Base-by-base conservation (phyloP, 2,329 filamentous ascomycete genomes). In the Calonectria ilicicola region DNA sequence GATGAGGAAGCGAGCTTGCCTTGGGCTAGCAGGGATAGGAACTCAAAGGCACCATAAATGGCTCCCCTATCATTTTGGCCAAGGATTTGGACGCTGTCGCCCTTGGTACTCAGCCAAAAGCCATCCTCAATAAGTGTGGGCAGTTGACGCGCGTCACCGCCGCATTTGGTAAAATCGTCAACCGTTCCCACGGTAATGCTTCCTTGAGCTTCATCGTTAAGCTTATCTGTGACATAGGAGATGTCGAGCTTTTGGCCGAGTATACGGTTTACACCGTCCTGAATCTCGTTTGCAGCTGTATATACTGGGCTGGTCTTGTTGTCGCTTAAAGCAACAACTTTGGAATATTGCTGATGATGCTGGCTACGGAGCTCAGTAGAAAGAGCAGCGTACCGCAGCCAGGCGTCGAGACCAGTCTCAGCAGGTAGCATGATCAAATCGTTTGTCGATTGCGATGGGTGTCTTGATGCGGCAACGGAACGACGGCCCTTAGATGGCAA, bases 391-490 rank as follows among this genome's bases (percentile, higher is more conserved):
- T 58, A 58, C 9, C 53, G 53, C 32, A 58, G n/a, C 53, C 53
- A 58, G 53, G 53, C 53, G 35, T 58, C 53, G n/a, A 58, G 53
- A 40, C 53, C 53, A 21, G 53, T 58, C 53, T 58, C 53, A 21
- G 53, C 53, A 19, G 53, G 53, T 12, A 58, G 29, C 53, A 58
- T 58, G 7, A 17, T 58, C 32, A 35, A n/a, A 21, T 19, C 10
- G 3, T n/a, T 26, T n/a, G 53, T 58, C 32, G 53, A 21, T 23
- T 58, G 32, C 26, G 21, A 26, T 40, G 27, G n/a, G 29, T 17
- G 3, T 58, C 15, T 10, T 26, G 29, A 21, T n/a, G n/a, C 53
- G 23, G 10, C 23, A 14, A 17, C 53, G 32, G 23, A 32, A 14
- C 10, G 12, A 10, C 53, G 2, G 19, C 5, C n/a, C n/a, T 38